Evolutionary conservation across 139 green algal genomes (phyloP).

Genomic region (Picochlorum sp.): DNA sequence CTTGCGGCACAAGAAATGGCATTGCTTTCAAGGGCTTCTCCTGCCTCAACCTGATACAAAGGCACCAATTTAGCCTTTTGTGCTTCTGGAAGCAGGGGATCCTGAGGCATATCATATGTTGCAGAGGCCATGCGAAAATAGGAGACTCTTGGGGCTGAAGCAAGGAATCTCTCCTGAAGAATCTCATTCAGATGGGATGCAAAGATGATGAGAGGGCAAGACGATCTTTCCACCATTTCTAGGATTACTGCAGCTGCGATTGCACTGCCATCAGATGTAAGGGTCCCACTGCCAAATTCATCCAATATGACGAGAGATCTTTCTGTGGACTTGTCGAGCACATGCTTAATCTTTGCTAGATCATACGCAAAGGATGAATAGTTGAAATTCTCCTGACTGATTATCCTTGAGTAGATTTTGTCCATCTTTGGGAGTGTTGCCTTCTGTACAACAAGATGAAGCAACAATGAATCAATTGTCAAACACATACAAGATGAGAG

Average conservation of each 20-base stretch:
- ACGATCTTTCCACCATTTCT: constrained; percentile 21
- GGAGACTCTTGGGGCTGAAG: too few relatives aligned
- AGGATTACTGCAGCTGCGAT: constrained; percentile 51
- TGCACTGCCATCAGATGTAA: constrained; percentile 65
- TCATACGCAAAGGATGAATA: constrained; percentile 72
- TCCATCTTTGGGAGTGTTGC: constrained; percentile 64
- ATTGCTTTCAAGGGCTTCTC: too few relatives aligned
- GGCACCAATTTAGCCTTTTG: too few relatives aligned
- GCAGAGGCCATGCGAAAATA: too few relatives aligned
- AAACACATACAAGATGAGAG: too few relatives aligned
- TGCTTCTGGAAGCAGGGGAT: too few relatives aligned
- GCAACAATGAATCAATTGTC: too few relatives aligned
- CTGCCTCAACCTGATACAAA: too few relatives aligned
- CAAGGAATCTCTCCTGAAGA: constrained; percentile 19
- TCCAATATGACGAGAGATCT: constrained; percentile 82
- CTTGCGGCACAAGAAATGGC: too few relatives aligned
- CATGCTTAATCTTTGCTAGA: constrained; percentile 59
- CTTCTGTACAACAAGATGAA: too few relatives aligned
- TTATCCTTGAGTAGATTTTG: constrained; percentile 61
- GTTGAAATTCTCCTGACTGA: constrained; percentile 24
- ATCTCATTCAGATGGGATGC: constrained; percentile 77
- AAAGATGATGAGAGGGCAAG: constrained; percentile 32
- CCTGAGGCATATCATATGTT: too few relatives aligned
- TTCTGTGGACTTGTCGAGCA: constrained; percentile 57
- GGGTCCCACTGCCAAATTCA: constrained; percentile 94